Percentiles rank a stretch among this genome's conserved stretches.
Conservation (phyloP, 2,329 filamentous ascomycete species). For the Monilinia fructigena region DNA sequence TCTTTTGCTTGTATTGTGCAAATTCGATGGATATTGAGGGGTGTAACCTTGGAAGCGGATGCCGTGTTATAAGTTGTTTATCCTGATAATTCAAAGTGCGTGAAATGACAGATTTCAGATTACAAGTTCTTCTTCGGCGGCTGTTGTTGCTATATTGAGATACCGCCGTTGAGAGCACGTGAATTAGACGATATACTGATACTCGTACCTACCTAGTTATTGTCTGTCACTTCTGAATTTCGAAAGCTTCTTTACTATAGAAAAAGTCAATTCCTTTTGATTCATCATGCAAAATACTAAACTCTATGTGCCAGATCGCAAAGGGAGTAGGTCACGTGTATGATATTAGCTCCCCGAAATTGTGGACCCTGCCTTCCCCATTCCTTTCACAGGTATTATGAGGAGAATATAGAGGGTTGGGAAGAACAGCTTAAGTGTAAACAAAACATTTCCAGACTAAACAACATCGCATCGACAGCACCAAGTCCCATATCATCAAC, state of each 20-base stretch:
- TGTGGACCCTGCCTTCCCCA: conserved; percentile 3
- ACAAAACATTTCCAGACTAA: not conserved
- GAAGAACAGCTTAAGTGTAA: not conserved
- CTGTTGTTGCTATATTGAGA: not conserved
- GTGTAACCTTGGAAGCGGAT: not conserved
- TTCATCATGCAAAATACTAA: not conserved
- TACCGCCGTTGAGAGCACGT: not conserved
- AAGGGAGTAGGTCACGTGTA: not conserved
- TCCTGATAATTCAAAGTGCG: no score
- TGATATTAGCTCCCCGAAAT: not conserved
- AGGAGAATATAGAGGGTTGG: not conserved
- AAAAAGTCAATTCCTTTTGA: not conserved
- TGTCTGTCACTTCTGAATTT: no score
- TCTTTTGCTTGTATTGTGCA: not conserved
- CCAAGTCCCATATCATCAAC: not conserved
- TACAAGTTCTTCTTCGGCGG: no score
- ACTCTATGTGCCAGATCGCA: not conserved
- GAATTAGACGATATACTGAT: not conserved
- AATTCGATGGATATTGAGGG: not conserved
- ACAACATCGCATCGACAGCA: not conserved
- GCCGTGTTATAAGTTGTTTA: not conserved
- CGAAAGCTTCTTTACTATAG: no score
- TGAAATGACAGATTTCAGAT: no score
- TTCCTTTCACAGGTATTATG: not conserved
- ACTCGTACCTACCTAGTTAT: no score